phyloP scores from a whole-genome alignment of 441 rosid species.

The Gossypium davidsonii region DNA sequence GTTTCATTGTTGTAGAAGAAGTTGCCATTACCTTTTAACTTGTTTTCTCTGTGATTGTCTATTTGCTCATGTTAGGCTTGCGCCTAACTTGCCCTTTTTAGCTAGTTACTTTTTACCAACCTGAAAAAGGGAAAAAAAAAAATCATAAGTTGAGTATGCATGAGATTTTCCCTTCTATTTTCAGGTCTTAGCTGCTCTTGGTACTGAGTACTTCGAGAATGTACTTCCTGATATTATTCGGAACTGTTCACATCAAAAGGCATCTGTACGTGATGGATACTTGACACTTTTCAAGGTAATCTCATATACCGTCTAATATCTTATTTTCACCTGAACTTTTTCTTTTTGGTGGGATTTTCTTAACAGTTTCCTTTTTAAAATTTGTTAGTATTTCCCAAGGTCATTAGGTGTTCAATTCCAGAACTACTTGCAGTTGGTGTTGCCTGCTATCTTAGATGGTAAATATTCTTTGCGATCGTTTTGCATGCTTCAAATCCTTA shows the following conservation, averaged over 20 bases:
- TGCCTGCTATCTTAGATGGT: slow-evolving; percentile 97
- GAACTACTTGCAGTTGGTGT: slow-evolving; percentile 79
- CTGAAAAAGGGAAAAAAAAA: not conserved
- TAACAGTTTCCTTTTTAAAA: slow-evolving; percentile 15
- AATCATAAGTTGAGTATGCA: not conserved
- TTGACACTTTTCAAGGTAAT: slow-evolving; percentile 91
- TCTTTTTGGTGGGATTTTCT: not conserved
- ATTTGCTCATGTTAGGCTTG: not conserved
- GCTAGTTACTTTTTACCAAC: slow-evolving; percentile 1
- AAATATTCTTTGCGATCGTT: slow-evolving; percentile 16
- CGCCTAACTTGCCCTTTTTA: not conserved
- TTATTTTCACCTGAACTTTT: not conserved
- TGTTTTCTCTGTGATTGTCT: not conserved
- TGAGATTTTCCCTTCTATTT: slow-evolving; percentile 12
- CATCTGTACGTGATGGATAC: slow-evolving; percentile 93
- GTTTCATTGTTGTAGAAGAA: not conserved
- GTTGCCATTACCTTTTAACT: not conserved
- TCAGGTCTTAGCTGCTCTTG: slow-evolving; percentile 83
- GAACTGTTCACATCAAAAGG: slow-evolving; percentile 88
- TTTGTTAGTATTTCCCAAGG: slow-evolving; percentile 78
- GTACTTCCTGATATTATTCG: slow-evolving; percentile 88
- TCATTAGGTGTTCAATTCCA: slow-evolving; percentile 92
- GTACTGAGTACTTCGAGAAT: slow-evolving; percentile 51
- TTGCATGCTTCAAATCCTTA: not conserved
- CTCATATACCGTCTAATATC: not conserved